Evolutionary conservation across 23 red algal genomes (phyloP).

Genomic region (Gracilaria caudata): DNA sequence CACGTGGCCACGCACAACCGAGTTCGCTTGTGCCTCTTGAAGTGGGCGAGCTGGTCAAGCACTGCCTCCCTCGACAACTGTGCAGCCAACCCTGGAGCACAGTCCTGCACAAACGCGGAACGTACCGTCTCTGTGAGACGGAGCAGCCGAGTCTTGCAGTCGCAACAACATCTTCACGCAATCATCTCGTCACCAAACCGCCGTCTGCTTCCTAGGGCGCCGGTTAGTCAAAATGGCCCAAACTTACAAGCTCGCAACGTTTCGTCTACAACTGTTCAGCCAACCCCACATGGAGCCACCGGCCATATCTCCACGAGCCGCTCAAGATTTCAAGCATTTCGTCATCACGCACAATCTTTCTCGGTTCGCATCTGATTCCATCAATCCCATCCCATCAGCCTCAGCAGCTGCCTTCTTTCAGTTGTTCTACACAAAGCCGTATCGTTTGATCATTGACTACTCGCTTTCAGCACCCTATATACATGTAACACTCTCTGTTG

Average conservation of each 20-base stretch:
- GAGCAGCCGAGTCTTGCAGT: too few relatives aligned
- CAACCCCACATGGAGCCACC: neutral
- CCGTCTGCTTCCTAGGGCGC: neutral
- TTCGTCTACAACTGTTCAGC: neutral
- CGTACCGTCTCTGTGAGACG: too few relatives aligned
- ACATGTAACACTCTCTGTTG: neutral
- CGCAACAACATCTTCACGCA: neutral
- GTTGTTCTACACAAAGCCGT: neutral
- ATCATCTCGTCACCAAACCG: neutral
- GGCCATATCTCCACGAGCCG: neutral
- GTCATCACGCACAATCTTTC: neutral
- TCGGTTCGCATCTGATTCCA: neutral
- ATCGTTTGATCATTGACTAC: neutral
- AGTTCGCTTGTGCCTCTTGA: too few relatives aligned
- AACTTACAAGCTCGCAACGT: neutral
- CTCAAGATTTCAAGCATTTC: neutral
- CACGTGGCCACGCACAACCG: too few relatives aligned
- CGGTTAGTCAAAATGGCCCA: neutral
- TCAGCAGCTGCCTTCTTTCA: slow-evolving; percentile 19
- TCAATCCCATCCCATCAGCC: neutral
- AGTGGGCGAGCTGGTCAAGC: too few relatives aligned
- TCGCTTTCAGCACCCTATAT: neutral
- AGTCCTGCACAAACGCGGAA: too few relatives aligned
- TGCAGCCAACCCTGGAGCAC: too few relatives aligned
- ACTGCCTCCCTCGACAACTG: too few relatives aligned